A percentile compares a stretch with the other conserved stretches of the same genome.
Evolutionary conservation across 2,329 filamentous ascomycete genomes (phyloP).

Genomic region (Didymella pinodella): DNA sequence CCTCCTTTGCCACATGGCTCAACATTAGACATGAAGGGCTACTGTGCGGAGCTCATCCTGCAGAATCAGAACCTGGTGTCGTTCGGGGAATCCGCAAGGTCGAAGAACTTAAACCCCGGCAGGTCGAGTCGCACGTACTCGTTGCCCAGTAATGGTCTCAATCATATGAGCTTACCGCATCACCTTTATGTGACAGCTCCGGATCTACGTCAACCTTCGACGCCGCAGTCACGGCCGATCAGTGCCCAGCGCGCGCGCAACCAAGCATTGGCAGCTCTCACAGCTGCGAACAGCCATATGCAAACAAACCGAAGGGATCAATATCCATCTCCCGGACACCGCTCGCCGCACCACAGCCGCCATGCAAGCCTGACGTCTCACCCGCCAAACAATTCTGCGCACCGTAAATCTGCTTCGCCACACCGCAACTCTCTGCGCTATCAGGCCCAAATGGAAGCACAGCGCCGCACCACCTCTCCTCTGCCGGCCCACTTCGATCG

Average conservation of each 20-base stretch:
- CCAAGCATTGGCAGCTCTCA: slow-evolving; percentile 19
- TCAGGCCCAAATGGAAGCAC: slow-evolving; percentile 3
- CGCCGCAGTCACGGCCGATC: slow-evolving; percentile 5
- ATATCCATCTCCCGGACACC: neutral
- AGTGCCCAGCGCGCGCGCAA: slow-evolving; percentile 19
- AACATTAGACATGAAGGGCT: slow-evolving; percentile 7
- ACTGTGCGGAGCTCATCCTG: slow-evolving; percentile 14
- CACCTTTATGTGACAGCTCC: slow-evolving; percentile 8
- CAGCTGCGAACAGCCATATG: slow-evolving; percentile 13
- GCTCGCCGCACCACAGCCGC: slow-evolving; percentile 3
- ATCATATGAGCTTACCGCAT: slow-evolving; percentile 3
- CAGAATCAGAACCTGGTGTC: slow-evolving; percentile 16
- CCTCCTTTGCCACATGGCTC: slow-evolving; percentile 19
- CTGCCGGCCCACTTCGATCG: neutral
- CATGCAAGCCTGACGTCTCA: slow-evolving; percentile 20
- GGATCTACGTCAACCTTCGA: slow-evolving; percentile 13
- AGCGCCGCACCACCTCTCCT: slow-evolving; percentile 12
- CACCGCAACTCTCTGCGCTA: slow-evolving; percentile 8
- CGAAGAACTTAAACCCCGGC: slow-evolving; percentile 7
- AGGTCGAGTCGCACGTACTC: slow-evolving; percentile 15
- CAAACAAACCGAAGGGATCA: neutral
- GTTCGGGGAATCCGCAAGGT: slow-evolving; percentile 20
- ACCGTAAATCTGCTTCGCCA: slow-evolving; percentile 4
- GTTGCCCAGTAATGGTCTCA: neutral
- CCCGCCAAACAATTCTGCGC: slow-evolving; percentile 1